Evolutionary conservation across 345 rosid genomes (phyloP).

Genomic region (Aquilaria sinensis): DNA sequence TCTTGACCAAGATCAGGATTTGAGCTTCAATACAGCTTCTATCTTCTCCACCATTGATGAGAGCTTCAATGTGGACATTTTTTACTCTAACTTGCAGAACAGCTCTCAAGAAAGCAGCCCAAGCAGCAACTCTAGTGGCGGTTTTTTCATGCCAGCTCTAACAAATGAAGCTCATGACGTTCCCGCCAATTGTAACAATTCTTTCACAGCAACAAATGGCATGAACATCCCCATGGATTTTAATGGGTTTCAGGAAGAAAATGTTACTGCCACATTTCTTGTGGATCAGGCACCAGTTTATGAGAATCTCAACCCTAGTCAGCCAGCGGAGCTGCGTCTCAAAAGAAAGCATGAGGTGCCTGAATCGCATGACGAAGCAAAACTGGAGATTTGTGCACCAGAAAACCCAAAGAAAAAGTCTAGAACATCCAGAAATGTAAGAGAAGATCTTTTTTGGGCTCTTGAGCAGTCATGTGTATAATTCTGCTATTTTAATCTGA

Average conservation of each 20-base stretch:
- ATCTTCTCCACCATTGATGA: conserved; percentile 22
- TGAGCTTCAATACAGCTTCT: conserved; percentile 9
- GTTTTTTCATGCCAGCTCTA: conserved; percentile 15
- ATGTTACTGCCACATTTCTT: conserved; percentile 3
- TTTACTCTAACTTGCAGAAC: conserved; percentile 14
- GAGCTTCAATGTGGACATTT: conserved; percentile 12
- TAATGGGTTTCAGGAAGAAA: conserved; percentile 10
- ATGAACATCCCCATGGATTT: conserved; percentile 21
- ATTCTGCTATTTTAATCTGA: neutral
- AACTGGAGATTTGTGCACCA: conserved; percentile 12
- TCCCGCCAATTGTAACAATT: conserved; percentile 16
- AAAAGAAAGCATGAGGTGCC: conserved; percentile 30
- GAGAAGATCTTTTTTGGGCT: conserved; percentile 5
- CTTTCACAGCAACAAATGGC: conserved; percentile 12
- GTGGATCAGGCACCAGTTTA: neutral
- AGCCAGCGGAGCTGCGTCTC: conserved; percentile 22
- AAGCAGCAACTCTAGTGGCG: conserved; percentile 14
- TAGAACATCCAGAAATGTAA: conserved; percentile 35
- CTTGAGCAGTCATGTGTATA: neutral
- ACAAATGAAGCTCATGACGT: conserved; percentile 15
- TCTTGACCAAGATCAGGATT: conserved; percentile 13
- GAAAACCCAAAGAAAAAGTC: conserved; percentile 27
- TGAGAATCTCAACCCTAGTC: conserved; percentile 3
- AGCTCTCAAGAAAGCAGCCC: conserved; percentile 27
- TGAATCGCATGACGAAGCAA: conserved; percentile 10